phyloP scores from a whole-genome alignment of 2,329 filamentous ascomycete species.

The Sporothrix sp. region DNA sequence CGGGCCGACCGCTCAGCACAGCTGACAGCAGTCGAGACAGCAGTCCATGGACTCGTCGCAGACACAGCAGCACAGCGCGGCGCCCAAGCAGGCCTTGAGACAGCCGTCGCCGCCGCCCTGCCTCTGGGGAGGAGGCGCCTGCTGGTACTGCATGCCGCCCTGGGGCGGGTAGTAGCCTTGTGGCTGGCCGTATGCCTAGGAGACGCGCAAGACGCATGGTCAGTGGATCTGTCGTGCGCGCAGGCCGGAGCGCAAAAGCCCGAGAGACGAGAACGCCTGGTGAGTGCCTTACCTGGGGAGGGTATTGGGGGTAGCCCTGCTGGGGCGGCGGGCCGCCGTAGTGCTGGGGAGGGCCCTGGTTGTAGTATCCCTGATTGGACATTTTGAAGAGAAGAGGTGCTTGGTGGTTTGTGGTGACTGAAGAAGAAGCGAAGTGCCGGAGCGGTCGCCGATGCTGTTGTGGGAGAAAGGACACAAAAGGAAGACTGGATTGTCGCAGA shows the following conservation, averaged over 20 bases:
- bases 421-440: not conserved
- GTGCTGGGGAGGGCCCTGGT: constrained; percentile 25
- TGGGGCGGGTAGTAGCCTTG: constrained; percentile 35
- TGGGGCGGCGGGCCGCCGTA: constrained; percentile 17
- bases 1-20: constrained; percentile 23
- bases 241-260: not conserved
- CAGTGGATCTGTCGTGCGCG: not conserved
- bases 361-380: constrained; percentile 30
- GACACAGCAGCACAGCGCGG: constrained; percentile 41
- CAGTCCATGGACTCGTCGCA: constrained; percentile 42
- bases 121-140: constrained; percentile 31
- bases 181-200: constrained; percentile 21
- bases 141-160: constrained; percentile 35
- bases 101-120: constrained; percentile 31
- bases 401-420: not conserved
- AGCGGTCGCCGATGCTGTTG: not conserved
- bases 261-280: constrained; percentile 3
- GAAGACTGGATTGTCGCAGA: not conserved
- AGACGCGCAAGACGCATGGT: not conserved
- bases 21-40: constrained; percentile 37
- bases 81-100: constrained; percentile 28
- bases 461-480: not conserved
- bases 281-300: constrained; percentile 31
- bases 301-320: constrained; percentile 32
- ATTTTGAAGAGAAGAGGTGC: constrained; percentile 19